Base-by-base conservation (phyloP, 306 rosid species). In the Inga oerstediana region DNA sequence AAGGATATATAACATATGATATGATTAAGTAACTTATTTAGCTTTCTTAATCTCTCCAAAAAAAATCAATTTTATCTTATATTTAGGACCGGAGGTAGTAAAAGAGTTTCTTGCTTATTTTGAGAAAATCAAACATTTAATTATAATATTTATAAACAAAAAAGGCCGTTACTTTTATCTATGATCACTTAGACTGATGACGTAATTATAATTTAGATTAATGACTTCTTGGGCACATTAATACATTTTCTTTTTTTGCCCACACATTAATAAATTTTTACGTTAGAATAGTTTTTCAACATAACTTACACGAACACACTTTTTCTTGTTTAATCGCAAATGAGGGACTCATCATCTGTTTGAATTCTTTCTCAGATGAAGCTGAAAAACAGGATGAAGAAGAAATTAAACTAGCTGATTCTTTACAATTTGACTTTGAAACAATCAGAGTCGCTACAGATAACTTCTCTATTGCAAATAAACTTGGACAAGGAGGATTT, bases 401-500 rank as follows among this genome's bases (percentile, higher is more conserved):
- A 5, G 85, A 87, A n/a, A 84, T 84, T 13, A 20, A 20, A 6
- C 68, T 15, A 7, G 2, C 2, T 1, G 83, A 84, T 24, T 46
- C 85, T 24, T 61, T 78, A 22, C 84, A 78, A 49, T 81, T 78
- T 54, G 43, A 84, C 79, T 84, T 81, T 7, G 84, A 87, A 1
- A 78, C 79, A 35, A 68, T 84, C 10, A 61, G 68, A 67, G 35
- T 51, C 17, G 85, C 90, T 49, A 87, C 85, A 41, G 45, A 14
- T 39, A 74, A 84, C 39, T 87, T 87, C 58, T 81, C 88, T 1
- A 22, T 78, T 68, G 39, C 81, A 30, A 87, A 87, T 84, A 87
- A 74, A 24, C 76, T 87, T 14, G 87, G 85, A 59, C 59, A 87
- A 56, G 90, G 87, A 2, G 90, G 87, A 61, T 87, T 84, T 69